A percentile compares a stretch with the other conserved stretches of the same genome.
phyloP scores from a whole-genome alignment of 768 basidiomycete species.

The Podaxis sp. region DNA sequence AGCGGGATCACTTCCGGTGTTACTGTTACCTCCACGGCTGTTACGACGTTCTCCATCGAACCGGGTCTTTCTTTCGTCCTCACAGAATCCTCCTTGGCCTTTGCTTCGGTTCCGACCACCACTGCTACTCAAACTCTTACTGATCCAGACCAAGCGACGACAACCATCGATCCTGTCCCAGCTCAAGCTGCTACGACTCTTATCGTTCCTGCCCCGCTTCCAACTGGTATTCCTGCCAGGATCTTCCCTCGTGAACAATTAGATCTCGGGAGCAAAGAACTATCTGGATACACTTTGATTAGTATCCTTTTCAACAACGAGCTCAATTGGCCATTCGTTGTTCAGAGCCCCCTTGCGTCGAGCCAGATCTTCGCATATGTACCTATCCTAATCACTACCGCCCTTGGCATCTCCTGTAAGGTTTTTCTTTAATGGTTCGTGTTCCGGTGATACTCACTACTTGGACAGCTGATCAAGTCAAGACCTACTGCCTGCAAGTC shows the following conservation, averaged over 20 bases:
- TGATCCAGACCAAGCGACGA: constrained; percentile 43
- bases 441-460: constrained; percentile 1
- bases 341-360: constrained; percentile 49
- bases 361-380: constrained; percentile 79
- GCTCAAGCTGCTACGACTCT: constrained; percentile 22
- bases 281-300: constrained; percentile 48
- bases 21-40: constrained; percentile 16
- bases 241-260: constrained; percentile 48
- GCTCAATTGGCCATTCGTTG: constrained; percentile 73
- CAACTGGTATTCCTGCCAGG: constrained; percentile 54
- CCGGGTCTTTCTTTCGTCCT: constrained; percentile 44
- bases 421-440: constrained; percentile 15
- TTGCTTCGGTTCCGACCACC: constrained; percentile 33
- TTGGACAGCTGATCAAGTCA: constrained; percentile 31
- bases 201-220: constrained; percentile 41
- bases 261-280: constrained; percentile 20
- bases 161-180: constrained; percentile 23
- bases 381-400: constrained; percentile 41
- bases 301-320: constrained; percentile 58
- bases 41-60: constrained; percentile 31
- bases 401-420: constrained; percentile 30
- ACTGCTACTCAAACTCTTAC: constrained; percentile 30
- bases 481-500: constrained; percentile 61
- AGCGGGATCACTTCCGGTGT: not conserved
- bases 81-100: constrained; percentile 39